phyloP scores from a whole-genome alignment of 2,329 filamentous ascomycete genomes.

The Sporothrix inflata region DNA sequence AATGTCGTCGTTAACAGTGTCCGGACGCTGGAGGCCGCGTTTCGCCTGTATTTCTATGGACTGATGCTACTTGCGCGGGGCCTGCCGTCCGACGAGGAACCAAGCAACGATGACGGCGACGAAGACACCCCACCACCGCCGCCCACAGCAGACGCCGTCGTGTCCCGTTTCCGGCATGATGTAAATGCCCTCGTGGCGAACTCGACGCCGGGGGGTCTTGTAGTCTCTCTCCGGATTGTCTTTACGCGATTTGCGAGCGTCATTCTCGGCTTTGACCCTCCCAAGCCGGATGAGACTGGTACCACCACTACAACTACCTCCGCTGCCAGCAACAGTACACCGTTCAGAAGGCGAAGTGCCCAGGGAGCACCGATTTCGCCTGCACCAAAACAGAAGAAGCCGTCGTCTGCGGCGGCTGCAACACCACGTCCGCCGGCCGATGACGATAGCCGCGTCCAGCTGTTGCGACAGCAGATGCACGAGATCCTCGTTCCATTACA shows the following conservation, averaged over 20 bases:
- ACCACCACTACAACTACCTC: neutral
- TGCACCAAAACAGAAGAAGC: neutral
- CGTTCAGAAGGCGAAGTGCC: constrained; percentile 24
- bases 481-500: constrained; percentile 62
- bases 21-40: constrained; percentile 61
- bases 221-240: constrained; percentile 57
- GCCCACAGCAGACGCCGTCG: constrained; percentile 41
- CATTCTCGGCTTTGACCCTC: constrained; percentile 48
- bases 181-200: constrained; percentile 68
- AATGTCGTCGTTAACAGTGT: constrained; percentile 54
- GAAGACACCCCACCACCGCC: neutral
- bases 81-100: constrained; percentile 43
- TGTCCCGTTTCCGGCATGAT: constrained; percentile 57
- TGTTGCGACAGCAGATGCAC: constrained; percentile 54
- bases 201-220: constrained; percentile 59
- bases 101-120: neutral
- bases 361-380: constrained; percentile 29
- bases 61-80: constrained; percentile 55
- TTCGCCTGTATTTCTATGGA: constrained; percentile 61
- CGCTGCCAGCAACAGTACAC: neutral
- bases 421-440: constrained; percentile 36
- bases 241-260: constrained; percentile 56
- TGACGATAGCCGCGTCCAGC: constrained; percentile 40
- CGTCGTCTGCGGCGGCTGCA: neutral
- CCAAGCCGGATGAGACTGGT: neutral